A percentile compares a stretch with the other conserved stretches of the same genome.
Conservation (phyloP, 805 yeast genomes). For the Lipomyces sp. region DNA sequence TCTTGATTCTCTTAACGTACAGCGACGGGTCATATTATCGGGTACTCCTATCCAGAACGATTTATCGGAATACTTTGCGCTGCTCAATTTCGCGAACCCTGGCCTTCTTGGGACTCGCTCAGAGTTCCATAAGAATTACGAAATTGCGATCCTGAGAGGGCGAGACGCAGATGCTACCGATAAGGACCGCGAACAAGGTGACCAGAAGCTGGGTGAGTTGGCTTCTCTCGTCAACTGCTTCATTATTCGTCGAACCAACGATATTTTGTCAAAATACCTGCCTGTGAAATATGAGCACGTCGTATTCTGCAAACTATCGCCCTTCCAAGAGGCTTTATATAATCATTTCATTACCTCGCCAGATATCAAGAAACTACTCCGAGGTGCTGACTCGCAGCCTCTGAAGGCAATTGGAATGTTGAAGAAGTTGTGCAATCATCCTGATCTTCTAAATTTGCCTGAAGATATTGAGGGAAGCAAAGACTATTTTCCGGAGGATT, state of each 20-base stretch:
- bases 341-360: slow-evolving; percentile 77
- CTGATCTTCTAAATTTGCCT: slow-evolving; percentile 77
- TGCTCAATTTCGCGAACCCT: slow-evolving; percentile 91
- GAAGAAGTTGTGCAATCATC: slow-evolving; percentile 93
- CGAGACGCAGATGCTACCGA: slow-evolving; percentile 91
- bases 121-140: slow-evolving; percentile 86
- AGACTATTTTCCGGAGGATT: slow-evolving; percentile 69
- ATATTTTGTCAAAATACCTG: slow-evolving; percentile 86
- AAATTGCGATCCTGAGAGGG: slow-evolving; percentile 76
- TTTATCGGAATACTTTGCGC: slow-evolving; percentile 87
- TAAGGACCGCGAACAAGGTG: slow-evolving; percentile 71
- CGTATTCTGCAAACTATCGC: slow-evolving; percentile 83
- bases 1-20: slow-evolving; percentile 78
- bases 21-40: slow-evolving; percentile 86
- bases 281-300: slow-evolving; percentile 98
- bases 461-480: slow-evolving; percentile 77
- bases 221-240: slow-evolving; percentile 81
- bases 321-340: slow-evolving; percentile 74
- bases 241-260: slow-evolving; percentile 94
- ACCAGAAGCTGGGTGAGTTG: slow-evolving; percentile 67
- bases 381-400: slow-evolving; percentile 76
- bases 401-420: slow-evolving; percentile 85
- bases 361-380: slow-evolving; percentile 66
- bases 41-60: slow-evolving; percentile 97
- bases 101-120: slow-evolving; percentile 82